Conservation (phyloP, 1,284 basidiomycete species). For the Irpex sp. region DNA sequence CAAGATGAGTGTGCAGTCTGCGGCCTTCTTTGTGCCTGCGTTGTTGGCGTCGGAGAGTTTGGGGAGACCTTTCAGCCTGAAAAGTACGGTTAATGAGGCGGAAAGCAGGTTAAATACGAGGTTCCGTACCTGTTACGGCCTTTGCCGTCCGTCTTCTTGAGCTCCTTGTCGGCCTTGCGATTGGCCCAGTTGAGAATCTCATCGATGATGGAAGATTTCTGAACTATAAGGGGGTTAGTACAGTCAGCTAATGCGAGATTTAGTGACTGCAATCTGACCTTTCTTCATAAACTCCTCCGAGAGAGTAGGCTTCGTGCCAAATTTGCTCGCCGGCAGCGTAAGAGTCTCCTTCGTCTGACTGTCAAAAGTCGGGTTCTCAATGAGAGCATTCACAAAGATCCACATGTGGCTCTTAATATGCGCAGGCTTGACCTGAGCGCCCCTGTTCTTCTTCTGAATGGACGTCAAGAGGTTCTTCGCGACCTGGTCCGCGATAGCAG, state of each 20-base stretch:
- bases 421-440: constrained; percentile 84
- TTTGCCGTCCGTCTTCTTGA: constrained; percentile 95
- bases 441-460: constrained; percentile 97
- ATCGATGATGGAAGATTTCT: constrained; percentile 90
- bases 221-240: constrained; percentile 45
- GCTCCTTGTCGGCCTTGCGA: constrained; percentile 93
- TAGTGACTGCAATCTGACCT: constrained; percentile 43
- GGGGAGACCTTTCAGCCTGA: constrained; percentile 82
- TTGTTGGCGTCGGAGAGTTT: constrained; percentile 99
- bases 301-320: constrained; percentile 81
- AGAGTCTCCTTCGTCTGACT: constrained; percentile 98
- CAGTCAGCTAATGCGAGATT: not conserved
- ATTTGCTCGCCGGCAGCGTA: constrained; percentile 87
- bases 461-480: constrained; percentile 78
- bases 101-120: no score
- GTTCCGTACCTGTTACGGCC: constrained; percentile 79
- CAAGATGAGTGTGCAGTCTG: constrained; percentile 91
- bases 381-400: constrained; percentile 96
- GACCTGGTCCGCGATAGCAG: constrained; percentile 84
- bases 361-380: constrained; percentile 99
- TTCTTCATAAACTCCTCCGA: constrained; percentile 97
- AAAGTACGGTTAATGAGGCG: not conserved
- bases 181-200: constrained; percentile 94
- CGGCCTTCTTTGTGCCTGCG: constrained; percentile 82
- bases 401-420: constrained; percentile 99